Conservation (phyloP, 805 yeast genomes). For the Yamadazyma phyllophila region DNA sequence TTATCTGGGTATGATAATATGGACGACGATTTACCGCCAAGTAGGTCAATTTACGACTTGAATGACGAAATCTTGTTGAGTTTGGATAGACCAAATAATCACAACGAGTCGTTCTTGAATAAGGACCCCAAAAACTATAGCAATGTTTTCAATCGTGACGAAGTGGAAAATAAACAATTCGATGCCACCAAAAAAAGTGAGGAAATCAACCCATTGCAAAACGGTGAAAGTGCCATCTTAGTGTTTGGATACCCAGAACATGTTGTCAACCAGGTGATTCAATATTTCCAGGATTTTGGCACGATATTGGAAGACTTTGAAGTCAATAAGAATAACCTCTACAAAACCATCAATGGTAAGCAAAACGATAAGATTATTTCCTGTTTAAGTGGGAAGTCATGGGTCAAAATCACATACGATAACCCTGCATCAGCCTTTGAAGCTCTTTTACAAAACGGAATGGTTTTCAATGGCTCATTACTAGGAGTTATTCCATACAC, state of each 20-base stretch:
- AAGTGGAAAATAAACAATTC: slow-evolving; percentile 6
- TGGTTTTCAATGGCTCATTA: slow-evolving; percentile 60
- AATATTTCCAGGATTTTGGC: slow-evolving; percentile 78
- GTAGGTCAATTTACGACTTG: slow-evolving; percentile 49
- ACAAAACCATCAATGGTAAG: slow-evolving; percentile 9
- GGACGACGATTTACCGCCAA: slow-evolving; percentile 48
- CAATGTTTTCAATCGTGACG: slow-evolving; percentile 44
- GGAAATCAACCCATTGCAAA: slow-evolving; percentile 22
- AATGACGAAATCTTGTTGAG: slow-evolving; percentile 41
- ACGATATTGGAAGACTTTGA: slow-evolving; percentile 73
- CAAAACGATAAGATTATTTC: slow-evolving; percentile 43
- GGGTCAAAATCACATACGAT: slow-evolving; percentile 89
- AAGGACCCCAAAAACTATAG: slow-evolving; percentile 46
- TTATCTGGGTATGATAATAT: slow-evolving; percentile 20
- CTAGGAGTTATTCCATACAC: slow-evolving; percentile 72
- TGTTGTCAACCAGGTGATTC: slow-evolving; percentile 61
- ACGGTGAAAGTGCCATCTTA: slow-evolving; percentile 63
- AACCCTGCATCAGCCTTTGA: slow-evolving; percentile 72
- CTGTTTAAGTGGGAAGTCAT: slow-evolving; percentile 78
- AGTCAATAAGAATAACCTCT: slow-evolving; percentile 17
- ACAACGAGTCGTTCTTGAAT: slow-evolving; percentile 40
- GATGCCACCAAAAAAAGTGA: slow-evolving; percentile 5
- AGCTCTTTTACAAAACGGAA: slow-evolving; percentile 83
- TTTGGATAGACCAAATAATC: slow-evolving; percentile 31
- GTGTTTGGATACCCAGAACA: slow-evolving; percentile 89